Evolutionary conservation across 2,329 filamentous ascomycete genomes (phyloP).

Genomic region (Botrytis pseudocinerea): DNA sequence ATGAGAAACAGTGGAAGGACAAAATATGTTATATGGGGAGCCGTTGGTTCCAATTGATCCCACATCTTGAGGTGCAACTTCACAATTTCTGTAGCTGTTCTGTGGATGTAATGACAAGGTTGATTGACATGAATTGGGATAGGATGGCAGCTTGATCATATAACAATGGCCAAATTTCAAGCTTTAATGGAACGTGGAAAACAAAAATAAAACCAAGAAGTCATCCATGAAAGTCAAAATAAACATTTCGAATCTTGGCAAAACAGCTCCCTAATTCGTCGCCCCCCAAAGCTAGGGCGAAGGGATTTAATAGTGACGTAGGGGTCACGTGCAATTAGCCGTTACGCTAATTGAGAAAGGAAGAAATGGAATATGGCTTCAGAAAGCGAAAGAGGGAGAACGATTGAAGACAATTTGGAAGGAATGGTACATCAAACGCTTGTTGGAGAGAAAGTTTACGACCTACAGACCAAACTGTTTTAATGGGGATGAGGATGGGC

Average conservation of each 20-base stretch:
- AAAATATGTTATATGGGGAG: slow-evolving; percentile 58
- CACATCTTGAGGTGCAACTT: slow-evolving; percentile 40
- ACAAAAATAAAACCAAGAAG: background rate
- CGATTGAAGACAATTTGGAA: too few relatives aligned
- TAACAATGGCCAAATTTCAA: background rate
- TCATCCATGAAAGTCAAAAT: background rate
- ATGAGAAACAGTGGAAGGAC: slow-evolving; percentile 59
- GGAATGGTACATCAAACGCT: background rate
- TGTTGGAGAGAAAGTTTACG: too few relatives aligned
- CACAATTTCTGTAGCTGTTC: background rate
- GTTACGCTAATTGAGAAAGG: background rate
- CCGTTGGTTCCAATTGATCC: slow-evolving; percentile 56
- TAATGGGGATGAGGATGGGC: too few relatives aligned
- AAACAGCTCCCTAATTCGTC: background rate
- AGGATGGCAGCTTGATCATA: background rate
- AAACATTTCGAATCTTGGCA: background rate
- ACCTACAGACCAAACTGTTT: too few relatives aligned
- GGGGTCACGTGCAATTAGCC: background rate
- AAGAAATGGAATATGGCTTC: too few relatives aligned
- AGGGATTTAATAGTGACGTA: background rate
- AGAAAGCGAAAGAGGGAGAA: too few relatives aligned
- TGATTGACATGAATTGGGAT: background rate
- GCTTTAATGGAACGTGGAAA: background rate
- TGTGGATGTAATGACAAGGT: too few relatives aligned
- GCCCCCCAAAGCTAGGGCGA: background rate